Evolutionary conservation across 257 asterid genomes (phyloP), one percentile per base, ranked within the genome.

Genomic region (Agastache rugosa): DNA sequence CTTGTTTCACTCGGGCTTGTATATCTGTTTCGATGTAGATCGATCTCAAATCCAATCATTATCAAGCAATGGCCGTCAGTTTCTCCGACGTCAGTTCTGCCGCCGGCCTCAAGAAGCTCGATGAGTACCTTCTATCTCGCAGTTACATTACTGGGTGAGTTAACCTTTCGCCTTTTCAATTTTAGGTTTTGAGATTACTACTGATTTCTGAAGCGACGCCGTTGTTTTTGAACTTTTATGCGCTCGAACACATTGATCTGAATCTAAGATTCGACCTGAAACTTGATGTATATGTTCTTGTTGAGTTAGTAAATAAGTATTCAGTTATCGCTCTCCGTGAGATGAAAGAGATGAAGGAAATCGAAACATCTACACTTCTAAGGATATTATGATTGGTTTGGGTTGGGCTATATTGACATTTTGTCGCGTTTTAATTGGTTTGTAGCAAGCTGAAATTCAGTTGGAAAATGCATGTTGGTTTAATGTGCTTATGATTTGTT

Each of bases 141-240:
- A 94, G 98, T 83, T 94, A 92, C 80, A 87, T 94, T 29, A 55
- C 95, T 34, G 98, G 97, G 98, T 94, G 25, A 79, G 88, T 82
- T 67, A 56, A 39, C 8, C 66, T 12, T 11, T 23, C 41, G 6
- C 15, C 39, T 31, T 37, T 65, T 42, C 25, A 15, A 15, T 23
- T 31, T 64, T 31, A 1, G 34, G 8, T 70, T 64, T 20, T 37
- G 67, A 10, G 53, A 3, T 69, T 29, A 17, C 7, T 27, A 8
- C 37, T 19, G 45, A 44, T 56, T 29, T 20, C 11, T 39, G 11
- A 55, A n/a, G 19, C 14, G 14, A 16, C 37, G 27, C 67, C 41
- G 3, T 54, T n/a, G 5, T 54, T 15, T 3, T 14, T 16, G 3
- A 9, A 11, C 4, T 29, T 53, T 53, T 14, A n/a, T 4, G 23